Evolutionary conservation across 495 filamentous ascomycete species (phyloP).

Genomic region (Neurospora hispaniola): DNA sequence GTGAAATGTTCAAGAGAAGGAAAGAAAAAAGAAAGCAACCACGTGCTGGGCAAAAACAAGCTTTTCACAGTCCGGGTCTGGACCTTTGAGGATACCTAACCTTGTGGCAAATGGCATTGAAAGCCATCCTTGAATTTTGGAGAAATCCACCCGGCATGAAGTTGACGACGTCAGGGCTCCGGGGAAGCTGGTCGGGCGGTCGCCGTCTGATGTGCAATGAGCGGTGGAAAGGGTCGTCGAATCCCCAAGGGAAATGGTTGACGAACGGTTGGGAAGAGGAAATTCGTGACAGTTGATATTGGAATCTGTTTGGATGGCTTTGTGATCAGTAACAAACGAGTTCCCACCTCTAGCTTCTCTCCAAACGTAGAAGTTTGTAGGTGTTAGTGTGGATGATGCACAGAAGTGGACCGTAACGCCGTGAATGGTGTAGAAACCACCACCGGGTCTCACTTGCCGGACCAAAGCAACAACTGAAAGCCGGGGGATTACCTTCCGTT

Average conservation of each 20-base stretch:
- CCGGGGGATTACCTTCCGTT: not conserved
- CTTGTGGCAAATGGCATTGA: not conserved
- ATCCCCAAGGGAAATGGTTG: not conserved
- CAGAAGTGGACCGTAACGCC: not conserved
- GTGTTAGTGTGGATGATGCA: not conserved
- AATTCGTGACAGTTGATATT: not conserved
- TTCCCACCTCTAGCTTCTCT: not conserved
- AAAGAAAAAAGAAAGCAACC: not conserved
- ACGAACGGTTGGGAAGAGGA: not conserved
- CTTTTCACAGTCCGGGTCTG: not conserved
- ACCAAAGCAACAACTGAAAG: not conserved
- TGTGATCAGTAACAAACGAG: not conserved
- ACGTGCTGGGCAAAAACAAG: not conserved
- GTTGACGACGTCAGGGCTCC: not conserved
- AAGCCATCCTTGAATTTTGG: not conserved
- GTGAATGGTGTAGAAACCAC: not conserved
- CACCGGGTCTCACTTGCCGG: not conserved
- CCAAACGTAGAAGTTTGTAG: not conserved
- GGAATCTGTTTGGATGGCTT: not conserved
- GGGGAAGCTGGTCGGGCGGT: no score
- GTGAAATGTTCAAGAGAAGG: not conserved
- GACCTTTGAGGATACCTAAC: not conserved
- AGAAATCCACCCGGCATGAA: not conserved
- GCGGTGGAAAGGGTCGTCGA: not conserved
- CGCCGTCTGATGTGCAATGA: not conserved